Evolutionary conservation across 23 red algal species (phyloP), one percentile per base, ranked within the genome.

Genomic region (Gracilaria domingensis): DNA sequence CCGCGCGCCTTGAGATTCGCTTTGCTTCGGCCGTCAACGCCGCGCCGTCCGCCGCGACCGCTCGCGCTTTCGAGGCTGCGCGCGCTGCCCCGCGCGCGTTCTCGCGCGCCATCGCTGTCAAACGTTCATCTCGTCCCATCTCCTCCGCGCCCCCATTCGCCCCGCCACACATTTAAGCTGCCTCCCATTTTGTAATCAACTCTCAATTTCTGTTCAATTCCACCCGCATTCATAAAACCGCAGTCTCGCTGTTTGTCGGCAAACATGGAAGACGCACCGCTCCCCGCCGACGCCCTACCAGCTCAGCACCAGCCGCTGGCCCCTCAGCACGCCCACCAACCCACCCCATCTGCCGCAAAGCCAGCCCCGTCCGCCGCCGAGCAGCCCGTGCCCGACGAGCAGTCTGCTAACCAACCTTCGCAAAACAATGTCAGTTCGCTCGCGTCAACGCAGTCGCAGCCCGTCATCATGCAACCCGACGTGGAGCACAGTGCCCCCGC

Each of bases 381-480:
- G 42, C 42, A 4, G 11, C 42, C 4, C 42, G 4, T 11, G 42
- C 42, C 42, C 4, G 4, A 4, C 11, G 51, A 55, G 17, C 51
- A 55, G 11, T 16, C 6, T 14, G 51, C 6, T 14, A 1, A 55
- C 13, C 51, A 55, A 20, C 51, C 51, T 55, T 16, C 11, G 51
- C 8, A 55, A 8, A 55, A 18, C 51, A 55, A 18, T 55, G 1
- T 20, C 1, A 1, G 18, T 16, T 55, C 51, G 17, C 51, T 18
- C 13, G 9, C 51, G 51, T 16, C 6, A 55, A 55, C 51, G 9
- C 51, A 55, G 51, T 55, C 51, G 51, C 51, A 55, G 51, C 51
- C 26, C n/a, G 62, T 67, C 62, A 35, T 67, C 28, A n/a, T n/a
- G n/a, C 62, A 67, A 35, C 62, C 62, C 26, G 17, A 33, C 62